phyloP scores from a whole-genome alignment of 2,329 filamentous ascomycete species.

The Calonectria leucothoes region DNA sequence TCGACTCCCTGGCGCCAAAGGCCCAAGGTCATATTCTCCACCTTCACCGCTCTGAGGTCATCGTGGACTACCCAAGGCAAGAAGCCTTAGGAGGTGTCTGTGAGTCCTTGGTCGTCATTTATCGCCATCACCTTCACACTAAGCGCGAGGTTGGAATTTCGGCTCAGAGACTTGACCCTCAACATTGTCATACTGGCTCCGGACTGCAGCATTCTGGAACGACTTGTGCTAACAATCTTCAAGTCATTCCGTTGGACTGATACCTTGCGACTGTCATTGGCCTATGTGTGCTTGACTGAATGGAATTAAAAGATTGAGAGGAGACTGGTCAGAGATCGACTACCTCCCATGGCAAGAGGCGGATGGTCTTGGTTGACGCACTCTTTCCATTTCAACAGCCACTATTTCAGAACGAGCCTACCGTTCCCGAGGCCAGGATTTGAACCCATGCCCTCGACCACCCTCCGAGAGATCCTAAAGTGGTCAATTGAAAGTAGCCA shows the following conservation, averaged over 20 bases:
- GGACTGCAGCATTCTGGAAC: background rate
- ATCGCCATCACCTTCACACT: background rate
- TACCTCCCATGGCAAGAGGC: background rate
- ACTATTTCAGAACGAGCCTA: background rate
- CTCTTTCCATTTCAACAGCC: background rate
- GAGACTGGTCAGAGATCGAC: background rate
- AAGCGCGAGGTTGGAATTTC: too few relatives aligned
- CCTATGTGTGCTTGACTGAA: background rate
- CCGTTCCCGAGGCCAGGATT: background rate
- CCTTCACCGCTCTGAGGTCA: background rate
- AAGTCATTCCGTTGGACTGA: too few relatives aligned
- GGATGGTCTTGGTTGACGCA: background rate
- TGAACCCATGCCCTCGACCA: background rate
- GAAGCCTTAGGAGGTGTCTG: background rate
- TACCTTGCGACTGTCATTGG: background rate
- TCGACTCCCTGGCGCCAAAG: background rate
- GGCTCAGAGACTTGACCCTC: background rate
- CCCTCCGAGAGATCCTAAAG: background rate
- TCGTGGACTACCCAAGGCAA: background rate
- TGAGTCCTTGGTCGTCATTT: too few relatives aligned
- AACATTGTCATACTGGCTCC: too few relatives aligned
- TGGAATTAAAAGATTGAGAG: background rate
- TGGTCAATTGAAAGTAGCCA: background rate
- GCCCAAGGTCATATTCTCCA: background rate
- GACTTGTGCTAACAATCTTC: background rate